Conservation (phyloP, 108 stramenopile species). For the Nitzschia sp. region DNA sequence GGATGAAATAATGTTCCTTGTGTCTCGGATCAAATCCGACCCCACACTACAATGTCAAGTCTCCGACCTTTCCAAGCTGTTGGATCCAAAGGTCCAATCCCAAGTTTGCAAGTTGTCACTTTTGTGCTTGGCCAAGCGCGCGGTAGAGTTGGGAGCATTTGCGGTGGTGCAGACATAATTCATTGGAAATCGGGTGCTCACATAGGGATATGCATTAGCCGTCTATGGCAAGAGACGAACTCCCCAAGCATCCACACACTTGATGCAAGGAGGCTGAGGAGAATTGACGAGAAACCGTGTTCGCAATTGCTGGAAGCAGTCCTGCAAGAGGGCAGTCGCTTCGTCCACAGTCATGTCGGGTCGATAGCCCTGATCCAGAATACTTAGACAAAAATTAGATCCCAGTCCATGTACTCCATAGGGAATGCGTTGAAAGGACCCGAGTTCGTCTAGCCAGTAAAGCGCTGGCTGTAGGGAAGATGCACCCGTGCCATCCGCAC, state of each 20-base stretch:
- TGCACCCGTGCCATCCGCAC: neutral
- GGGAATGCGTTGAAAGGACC: constrained; percentile 60
- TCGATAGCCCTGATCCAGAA: constrained; percentile 68
- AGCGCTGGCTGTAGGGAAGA: constrained; percentile 40
- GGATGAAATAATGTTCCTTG: constrained; percentile 32
- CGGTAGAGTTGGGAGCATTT: constrained; percentile 74
- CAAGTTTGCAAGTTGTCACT: constrained; percentile 66
- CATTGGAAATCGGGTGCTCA: too few species aligned
- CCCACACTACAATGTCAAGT: constrained; percentile 9
- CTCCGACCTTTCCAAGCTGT: neutral
- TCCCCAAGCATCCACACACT: constrained; percentile 62
- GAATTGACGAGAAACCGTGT: constrained; percentile 72
- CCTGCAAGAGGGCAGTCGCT: constrained; percentile 45
- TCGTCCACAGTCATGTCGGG: constrained; percentile 54
- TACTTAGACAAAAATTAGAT: constrained; percentile 64
- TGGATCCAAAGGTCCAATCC: neutral
- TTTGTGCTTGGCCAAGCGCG: constrained; percentile 67
- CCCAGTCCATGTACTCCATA: constrained; percentile 78
- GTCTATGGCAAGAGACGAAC: constrained; percentile 34
- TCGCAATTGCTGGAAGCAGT: constrained; percentile 72
- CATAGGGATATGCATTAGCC: too few species aligned
- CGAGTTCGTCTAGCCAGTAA: constrained; percentile 81
- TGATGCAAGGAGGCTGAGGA: constrained; percentile 70
- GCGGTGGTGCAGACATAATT: constrained; percentile 34
- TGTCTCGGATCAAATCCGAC: constrained; percentile 8